Evolutionary conservation across 1,139 yeast species (phyloP).

Genomic region (Debaryomyces nepalensis): DNA sequence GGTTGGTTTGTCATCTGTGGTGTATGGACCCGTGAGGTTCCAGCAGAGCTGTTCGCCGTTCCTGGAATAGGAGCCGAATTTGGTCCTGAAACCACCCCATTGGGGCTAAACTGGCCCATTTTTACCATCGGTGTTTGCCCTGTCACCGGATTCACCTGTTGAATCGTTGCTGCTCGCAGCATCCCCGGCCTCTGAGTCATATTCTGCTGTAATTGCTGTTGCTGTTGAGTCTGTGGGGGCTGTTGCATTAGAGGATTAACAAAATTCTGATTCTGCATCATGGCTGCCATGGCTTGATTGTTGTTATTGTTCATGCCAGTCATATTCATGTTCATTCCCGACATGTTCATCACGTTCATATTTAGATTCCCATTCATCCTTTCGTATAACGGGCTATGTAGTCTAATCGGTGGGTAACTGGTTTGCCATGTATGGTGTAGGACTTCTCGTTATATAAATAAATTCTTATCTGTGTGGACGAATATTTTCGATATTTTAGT

Average conservation of each 20-base stretch:
- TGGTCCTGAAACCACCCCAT: slow-evolving; percentile 24
- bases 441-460: no score
- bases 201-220: slow-evolving; percentile 14
- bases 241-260: slow-evolving; percentile 15
- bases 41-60: slow-evolving; percentile 23
- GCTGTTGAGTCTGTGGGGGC: slow-evolving; percentile 10
- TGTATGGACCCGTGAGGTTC: slow-evolving; percentile 31
- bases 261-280: slow-evolving; percentile 18
- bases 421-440: no score
- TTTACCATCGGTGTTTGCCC: slow-evolving; percentile 13
- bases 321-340: slow-evolving; percentile 16
- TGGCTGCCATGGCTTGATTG: slow-evolving; percentile 16
- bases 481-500: not conserved
- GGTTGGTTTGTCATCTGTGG: slow-evolving; percentile 35
- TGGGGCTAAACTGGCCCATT: slow-evolving; percentile 15
- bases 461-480: not conserved
- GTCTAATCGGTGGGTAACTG: no score
- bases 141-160: slow-evolving; percentile 19
- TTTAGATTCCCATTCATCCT: slow-evolving; percentile 18
- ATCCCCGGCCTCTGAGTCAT: slow-evolving; percentile 26
- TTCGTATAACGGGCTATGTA: no score
- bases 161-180: slow-evolving; percentile 27
- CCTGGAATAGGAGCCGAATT: slow-evolving; percentile 33
- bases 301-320: slow-evolving; percentile 15
- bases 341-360: slow-evolving; percentile 14